Conservation (phyloP, 2,329 filamentous ascomycete species). For the Ophiosphaerella narmari region DNA sequence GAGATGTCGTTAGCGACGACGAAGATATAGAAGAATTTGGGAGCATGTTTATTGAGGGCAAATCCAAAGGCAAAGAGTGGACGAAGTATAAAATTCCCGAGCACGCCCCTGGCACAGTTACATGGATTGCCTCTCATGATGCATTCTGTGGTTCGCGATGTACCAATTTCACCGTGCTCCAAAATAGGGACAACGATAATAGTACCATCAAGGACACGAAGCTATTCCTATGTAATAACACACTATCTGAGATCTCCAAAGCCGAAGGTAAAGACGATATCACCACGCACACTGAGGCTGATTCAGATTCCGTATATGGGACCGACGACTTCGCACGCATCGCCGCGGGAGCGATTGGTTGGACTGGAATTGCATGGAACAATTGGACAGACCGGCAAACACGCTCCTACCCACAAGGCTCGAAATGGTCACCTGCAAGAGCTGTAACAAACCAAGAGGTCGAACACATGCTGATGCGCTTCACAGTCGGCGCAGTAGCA, state of each 20-base stretch:
- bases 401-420: constrained; percentile 26
- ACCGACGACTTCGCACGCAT: constrained; percentile 34
- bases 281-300: constrained; percentile 10
- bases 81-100: constrained; percentile 17
- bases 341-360: constrained; percentile 37
- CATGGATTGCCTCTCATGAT: constrained; percentile 27
- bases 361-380: constrained; percentile 31
- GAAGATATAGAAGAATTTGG: background rate
- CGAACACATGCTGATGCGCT: constrained; percentile 32
- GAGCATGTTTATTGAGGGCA: constrained; percentile 19
- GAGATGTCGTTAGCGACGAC: constrained; percentile 1
- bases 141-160: constrained; percentile 36
- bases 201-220: constrained; percentile 11
- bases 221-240: constrained; percentile 39
- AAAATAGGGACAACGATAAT: constrained; percentile 10
- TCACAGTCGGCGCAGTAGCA: constrained; percentile 37
- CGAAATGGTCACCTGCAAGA: constrained; percentile 30
- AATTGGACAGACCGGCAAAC: constrained; percentile 18
- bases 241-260: constrained; percentile 14
- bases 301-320: constrained; percentile 27
- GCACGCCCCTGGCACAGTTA: constrained; percentile 22
- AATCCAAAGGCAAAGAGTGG: constrained; percentile 17
- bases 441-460: constrained; percentile 9
- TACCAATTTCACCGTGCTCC: constrained; percentile 41
- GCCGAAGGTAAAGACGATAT: constrained; percentile 25